Conservation (phyloP, 257 asterid species). For the Solanum arcanum region DNA sequence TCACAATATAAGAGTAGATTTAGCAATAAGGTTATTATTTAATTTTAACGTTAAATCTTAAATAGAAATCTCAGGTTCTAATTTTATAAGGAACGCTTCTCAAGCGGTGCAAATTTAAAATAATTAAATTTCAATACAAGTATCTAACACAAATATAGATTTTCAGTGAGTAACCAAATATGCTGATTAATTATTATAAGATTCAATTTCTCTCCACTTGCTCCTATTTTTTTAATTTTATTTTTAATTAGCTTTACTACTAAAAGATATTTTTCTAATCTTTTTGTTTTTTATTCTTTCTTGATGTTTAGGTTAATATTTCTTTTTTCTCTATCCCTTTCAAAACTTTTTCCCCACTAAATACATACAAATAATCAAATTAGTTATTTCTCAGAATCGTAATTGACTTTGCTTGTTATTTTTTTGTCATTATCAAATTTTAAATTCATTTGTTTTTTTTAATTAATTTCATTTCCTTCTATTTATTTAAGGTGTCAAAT, state of each 20-base stretch:
- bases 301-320: not conserved
- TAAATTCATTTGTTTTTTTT: not conserved
- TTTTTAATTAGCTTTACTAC: not conserved
- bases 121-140: accelerated
- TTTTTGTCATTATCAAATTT: not conserved
- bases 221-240: not conserved
- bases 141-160: too few species aligned
- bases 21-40: not conserved
- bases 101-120: too few species aligned
- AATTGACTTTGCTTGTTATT: not conserved
- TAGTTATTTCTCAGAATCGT: not conserved
- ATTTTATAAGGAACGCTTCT: too few species aligned
- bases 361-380: not conserved
- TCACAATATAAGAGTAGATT: not conserved
- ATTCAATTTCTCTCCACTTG: not conserved
- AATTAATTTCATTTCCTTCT: not conserved
- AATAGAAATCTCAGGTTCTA: too few species aligned
- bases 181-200: not conserved
- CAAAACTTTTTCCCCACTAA: not conserved
- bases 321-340: not conserved
- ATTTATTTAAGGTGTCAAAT: not conserved
- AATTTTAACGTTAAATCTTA: too few species aligned
- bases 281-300: not conserved
- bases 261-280: not conserved
- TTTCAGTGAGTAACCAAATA: not conserved